Percentiles rank a stretch among this genome's conserved stretches.
Conservation (phyloP, 257 asterid genomes). For the Coffea canephora region DNA sequence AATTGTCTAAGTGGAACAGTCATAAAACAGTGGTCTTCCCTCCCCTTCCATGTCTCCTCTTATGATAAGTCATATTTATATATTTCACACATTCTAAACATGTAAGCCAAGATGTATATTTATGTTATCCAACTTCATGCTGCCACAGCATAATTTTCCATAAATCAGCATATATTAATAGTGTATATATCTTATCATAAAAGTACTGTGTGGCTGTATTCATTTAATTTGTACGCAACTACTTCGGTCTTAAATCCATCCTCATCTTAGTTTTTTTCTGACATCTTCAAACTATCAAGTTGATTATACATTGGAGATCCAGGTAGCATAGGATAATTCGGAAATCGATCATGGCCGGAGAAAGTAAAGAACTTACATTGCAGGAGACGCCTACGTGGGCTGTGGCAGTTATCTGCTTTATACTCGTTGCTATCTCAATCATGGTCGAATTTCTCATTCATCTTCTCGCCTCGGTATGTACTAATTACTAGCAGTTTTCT, state of each 20-base stretch:
- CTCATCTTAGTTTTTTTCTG: too few relatives aligned
- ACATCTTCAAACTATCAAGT: too few relatives aligned
- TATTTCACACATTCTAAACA: background rate
- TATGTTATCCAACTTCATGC: background rate
- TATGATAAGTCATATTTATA: too few relatives aligned
- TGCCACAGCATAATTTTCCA: too few relatives aligned
- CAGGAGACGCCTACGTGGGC: conserved; percentile 30
- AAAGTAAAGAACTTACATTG: conserved; percentile 11
- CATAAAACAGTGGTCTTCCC: background rate
- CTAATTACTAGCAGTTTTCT: too few relatives aligned
- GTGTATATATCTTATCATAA: background rate
- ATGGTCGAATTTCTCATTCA: conserved; percentile 20
- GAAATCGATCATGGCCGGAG: conserved; percentile 13
- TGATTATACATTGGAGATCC: too few relatives aligned
- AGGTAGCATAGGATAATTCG: background rate
- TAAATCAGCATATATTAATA: too few relatives aligned
- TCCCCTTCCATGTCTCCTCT: background rate
- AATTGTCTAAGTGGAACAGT: background rate
- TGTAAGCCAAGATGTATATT: background rate
- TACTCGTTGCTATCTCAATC: conserved; percentile 21
- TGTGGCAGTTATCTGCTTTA: conserved; percentile 22
- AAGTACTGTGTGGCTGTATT: too few relatives aligned
- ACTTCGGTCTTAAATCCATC: too few relatives aligned
- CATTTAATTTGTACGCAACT: too few relatives aligned
- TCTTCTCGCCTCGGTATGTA: conserved; percentile 21